Percentiles rank a stretch among this genome's conserved stretches.
Evolutionary conservation across 2,329 filamentous ascomycete genomes (phyloP).

Genomic region (Huntiella bhutanensis): DNA sequence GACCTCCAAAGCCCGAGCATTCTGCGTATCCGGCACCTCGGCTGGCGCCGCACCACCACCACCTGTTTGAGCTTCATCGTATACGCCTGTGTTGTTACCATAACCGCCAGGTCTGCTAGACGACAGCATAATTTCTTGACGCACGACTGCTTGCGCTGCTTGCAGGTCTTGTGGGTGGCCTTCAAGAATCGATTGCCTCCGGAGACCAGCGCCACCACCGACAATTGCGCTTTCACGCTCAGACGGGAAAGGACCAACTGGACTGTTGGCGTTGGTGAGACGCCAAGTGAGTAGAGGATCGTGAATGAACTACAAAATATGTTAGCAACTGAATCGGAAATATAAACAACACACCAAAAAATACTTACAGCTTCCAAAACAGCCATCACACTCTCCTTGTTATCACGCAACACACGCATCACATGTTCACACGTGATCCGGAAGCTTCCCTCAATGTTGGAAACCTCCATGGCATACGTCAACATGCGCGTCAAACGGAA

Average conservation of each 20-base stretch:
- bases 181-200: conserved; percentile 50
- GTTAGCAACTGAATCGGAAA: conserved; percentile 4
- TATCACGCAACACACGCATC: conserved; percentile 88
- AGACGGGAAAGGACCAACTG: conserved; percentile 45
- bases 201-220: conserved; percentile 30
- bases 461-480: conserved; percentile 99
- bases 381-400: conserved; percentile 97
- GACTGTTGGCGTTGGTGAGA: conserved; percentile 46
- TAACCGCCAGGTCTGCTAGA: conserved; percentile 33
- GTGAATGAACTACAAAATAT: conserved; percentile 91
- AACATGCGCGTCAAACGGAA: conserved; percentile 98
- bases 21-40: conserved; percentile 61
- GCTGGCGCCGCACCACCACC: conserved; percentile 7
- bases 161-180: conserved; percentile 40
- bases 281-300: conserved; percentile 98
- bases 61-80: conserved; percentile 5
- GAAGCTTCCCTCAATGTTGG: conserved; percentile 98
- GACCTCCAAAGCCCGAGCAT: conserved; percentile 80
- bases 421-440: conserved; percentile 96
- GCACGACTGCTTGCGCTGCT: conserved; percentile 21
- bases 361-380: conserved; percentile 82
- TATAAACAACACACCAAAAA: background rate
- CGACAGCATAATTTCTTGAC: conserved; percentile 16
- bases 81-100: conserved; percentile 27
- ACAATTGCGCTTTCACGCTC: conserved; percentile 37